These are phyloP conservation scores for Termitomyces sp. DNA, from an alignment of 768 basidiomycete genomes.

Conservation along the genomic window DNA sequence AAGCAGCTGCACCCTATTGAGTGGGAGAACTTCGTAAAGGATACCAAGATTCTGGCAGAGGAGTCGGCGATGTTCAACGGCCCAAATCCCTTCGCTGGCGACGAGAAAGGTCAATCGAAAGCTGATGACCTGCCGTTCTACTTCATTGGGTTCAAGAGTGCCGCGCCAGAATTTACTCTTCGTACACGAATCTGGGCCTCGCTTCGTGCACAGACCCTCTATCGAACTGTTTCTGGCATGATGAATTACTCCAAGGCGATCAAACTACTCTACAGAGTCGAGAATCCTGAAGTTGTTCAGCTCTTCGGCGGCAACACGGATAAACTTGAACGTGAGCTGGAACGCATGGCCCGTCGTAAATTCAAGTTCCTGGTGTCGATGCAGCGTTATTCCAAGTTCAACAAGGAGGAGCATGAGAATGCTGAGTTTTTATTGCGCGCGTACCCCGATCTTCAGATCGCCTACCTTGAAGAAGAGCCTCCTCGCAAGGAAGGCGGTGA, in stretches of 20 bases:
- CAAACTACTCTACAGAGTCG: conserved; percentile 98
- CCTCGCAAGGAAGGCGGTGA: conserved; percentile 93
- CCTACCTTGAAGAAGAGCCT: conserved; percentile 95
- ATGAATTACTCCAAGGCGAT: conserved; percentile 99
- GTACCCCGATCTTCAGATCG: conserved; percentile 97
- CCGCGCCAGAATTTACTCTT: conserved; percentile 96
- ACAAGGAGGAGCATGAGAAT: conserved; percentile 98
- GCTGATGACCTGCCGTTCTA: conserved; percentile 95
- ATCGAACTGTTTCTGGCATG: conserved; percentile 98
- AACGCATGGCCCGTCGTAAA: conserved; percentile 96
- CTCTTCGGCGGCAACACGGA: conserved; percentile 97
- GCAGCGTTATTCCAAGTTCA: conserved; percentile 99
- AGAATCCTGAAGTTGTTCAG: conserved; percentile 99
- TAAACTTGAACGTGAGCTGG: conserved; percentile 91
- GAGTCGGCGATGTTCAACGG: conserved; percentile 87
- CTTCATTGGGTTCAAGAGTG: conserved; percentile 98
- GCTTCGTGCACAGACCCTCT: conserved; percentile 95
- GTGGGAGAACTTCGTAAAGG: conserved; percentile 99
- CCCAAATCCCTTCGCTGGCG: conserved; percentile 55
- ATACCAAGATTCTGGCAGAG: conserved; percentile 97
- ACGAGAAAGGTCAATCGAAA: conserved; percentile 81
- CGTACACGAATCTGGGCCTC: conserved; percentile 99
- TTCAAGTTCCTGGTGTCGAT: conserved; percentile 99
- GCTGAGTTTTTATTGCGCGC: conserved; percentile 96
- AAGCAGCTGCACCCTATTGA: conserved; percentile 98